Conservation (phyloP, 1,284 basidiomycete species). For the Sanghuangporus sanghuang region DNA sequence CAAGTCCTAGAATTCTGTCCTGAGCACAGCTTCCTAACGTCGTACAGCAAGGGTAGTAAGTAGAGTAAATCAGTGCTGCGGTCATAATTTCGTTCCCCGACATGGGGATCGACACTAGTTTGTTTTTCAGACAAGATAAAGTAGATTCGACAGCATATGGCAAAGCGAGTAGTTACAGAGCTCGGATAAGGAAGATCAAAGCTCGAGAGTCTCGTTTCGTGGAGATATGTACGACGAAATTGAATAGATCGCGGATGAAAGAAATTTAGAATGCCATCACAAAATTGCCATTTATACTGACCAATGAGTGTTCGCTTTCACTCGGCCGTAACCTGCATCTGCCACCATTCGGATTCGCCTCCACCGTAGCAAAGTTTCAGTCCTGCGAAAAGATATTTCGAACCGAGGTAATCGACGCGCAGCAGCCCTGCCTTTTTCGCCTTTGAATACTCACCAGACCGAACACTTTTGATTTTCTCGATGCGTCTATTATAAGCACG, state of each 20-base stretch:
- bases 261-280: too few relatives aligned
- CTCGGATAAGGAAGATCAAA: too few relatives aligned
- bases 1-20: background rate
- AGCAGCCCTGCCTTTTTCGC: background rate
- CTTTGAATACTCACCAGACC: background rate
- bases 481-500: conserved; percentile 1
- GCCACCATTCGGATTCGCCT: conserved; percentile 6
- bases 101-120: too few relatives aligned
- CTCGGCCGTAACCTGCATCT: conserved; percentile 4
- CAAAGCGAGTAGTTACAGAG: too few relatives aligned
- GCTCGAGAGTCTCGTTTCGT: too few relatives aligned
- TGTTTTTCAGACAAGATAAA: too few relatives aligned
- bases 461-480: background rate
- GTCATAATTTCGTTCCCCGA: background rate
- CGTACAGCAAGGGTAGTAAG: background rate
- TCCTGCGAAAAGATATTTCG: conserved; percentile 6
- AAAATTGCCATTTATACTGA: too few relatives aligned
- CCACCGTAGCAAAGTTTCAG: background rate
- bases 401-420: conserved; percentile 11
- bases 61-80: background rate
- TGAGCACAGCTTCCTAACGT: background rate
- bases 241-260: too few relatives aligned
- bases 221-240: too few relatives aligned
- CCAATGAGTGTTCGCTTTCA: background rate
- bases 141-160: too few relatives aligned